Evolutionary conservation across 495 filamentous ascomycete species (phyloP), one percentile per base, ranked within the genome.

Genomic region (Podospora pseudocomata): DNA sequence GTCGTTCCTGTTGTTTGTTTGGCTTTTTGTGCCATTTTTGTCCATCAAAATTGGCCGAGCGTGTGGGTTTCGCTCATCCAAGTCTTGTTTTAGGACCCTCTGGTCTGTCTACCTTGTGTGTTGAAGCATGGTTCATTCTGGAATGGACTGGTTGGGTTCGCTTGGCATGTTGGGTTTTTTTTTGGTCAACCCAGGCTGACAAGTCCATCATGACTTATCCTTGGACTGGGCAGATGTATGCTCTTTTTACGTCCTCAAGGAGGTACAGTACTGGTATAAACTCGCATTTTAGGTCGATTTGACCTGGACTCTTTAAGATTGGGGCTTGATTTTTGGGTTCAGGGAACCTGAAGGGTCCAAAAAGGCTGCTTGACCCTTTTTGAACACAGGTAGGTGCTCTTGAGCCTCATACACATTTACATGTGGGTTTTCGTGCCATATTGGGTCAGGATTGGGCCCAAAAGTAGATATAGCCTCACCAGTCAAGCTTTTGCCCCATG

Each of bases 381-480:
- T 49, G 32, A 54, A 23, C 34, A 19, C 16, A 23, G 30, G 23
- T 65, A 60, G 23, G 18, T 56, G 27, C 55, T 32, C 23, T 54
- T 28, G 16, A 32, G 56, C 16, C 16, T 26, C 23, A 15, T 3
- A 66, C 49, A 54, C 19, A 53, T 19, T 19, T 0, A 27, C 7
- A 16, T 49, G 23, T 23, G 13, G 39, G 49, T 27, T 23, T 19
- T 49, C 23, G 59, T 18, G 23, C 26, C 59, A 61, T 18, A 7
- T 28, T 5, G 20, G 20, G 23, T 26, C 7, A 30, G 59, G 9
- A 32, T 16, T 6, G 67, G 59, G 5, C 49, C 60, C 39, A 19
- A 39, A 56, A 11, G 27, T 56, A 34, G 58, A 63, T 55, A 61
- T 68, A 71, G 64, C 64, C 59, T 71, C 64, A 66, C 30, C 60